phyloP scores from a whole-genome alignment of 345 rosid species.

The Citrus medica region DNA sequence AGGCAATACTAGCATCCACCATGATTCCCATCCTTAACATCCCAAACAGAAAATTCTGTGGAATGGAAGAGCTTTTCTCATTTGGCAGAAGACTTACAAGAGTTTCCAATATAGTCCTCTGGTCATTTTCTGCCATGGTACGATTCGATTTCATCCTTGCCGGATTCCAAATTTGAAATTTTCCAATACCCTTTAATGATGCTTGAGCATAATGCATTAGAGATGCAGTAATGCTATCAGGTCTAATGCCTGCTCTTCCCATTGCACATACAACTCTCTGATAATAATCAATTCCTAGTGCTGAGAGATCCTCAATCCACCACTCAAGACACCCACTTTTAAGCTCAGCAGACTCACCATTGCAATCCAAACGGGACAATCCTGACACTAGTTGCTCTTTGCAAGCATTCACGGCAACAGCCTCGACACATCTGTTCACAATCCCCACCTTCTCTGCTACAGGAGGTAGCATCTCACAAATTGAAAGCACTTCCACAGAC shows the following conservation, averaged over 20 bases:
- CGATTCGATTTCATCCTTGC: constrained; percentile 37
- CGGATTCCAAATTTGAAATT: constrained; percentile 48
- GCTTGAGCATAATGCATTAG: constrained; percentile 76
- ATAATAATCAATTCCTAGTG: constrained; percentile 54
- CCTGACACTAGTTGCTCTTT: constrained; percentile 74
- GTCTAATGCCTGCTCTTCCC: constrained; percentile 54
- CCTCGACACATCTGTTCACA: constrained; percentile 59
- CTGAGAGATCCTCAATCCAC: constrained; percentile 84
- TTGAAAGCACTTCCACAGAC: constrained; percentile 59
- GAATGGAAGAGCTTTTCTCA: constrained; percentile 41
- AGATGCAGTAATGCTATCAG: constrained; percentile 56
- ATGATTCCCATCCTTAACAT: constrained; percentile 62
- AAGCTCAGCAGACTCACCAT: constrained; percentile 46
- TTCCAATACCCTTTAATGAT: constrained; percentile 56
- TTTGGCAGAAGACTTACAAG: constrained; percentile 60
- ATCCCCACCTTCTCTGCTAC: constrained; percentile 54
- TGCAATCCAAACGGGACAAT: constrained; percentile 47
- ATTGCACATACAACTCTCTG: constrained; percentile 51
- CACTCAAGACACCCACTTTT: constrained; percentile 56
- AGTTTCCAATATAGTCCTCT: constrained; percentile 58
- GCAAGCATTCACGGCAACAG: constrained; percentile 69
- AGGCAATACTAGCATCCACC: constrained; percentile 44
- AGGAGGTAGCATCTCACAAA: constrained; percentile 45
- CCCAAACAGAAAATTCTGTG: constrained; percentile 76
- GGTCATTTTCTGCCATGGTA: constrained; percentile 34